Percentiles rank a stretch among this genome's conserved stretches.
These are phyloP conservation scores for Lecanicillium sp. DNA, from an alignment of 2,329 filamentous ascomycete genomes.

Conservation along the genomic window DNA sequence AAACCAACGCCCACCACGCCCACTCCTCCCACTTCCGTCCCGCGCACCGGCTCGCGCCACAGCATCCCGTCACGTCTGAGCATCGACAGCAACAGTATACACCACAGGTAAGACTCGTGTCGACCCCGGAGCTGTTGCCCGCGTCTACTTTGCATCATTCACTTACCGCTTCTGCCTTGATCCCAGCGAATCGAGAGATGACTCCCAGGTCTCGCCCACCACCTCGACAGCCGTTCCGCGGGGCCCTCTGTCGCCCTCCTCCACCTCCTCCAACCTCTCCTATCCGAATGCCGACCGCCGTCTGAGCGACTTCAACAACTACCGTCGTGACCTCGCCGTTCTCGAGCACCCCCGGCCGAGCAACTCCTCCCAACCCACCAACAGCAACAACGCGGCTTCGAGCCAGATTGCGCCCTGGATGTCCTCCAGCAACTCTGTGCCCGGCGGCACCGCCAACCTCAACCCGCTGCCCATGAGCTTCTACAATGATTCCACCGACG, in stretches of 20 bases:
- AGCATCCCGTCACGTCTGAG: constrained; percentile 11
- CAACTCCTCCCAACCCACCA: constrained; percentile 42
- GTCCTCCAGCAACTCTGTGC: constrained; percentile 34
- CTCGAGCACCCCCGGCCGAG: constrained; percentile 55
- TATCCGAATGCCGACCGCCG: constrained; percentile 48
- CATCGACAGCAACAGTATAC: constrained; percentile 10
- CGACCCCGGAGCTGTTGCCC: neutral
- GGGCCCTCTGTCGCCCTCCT: constrained; percentile 34
- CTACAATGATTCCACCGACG: constrained; percentile 71
- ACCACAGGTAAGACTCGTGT: constrained; percentile 1
- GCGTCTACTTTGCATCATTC: neutral
- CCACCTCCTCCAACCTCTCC: constrained; percentile 21
- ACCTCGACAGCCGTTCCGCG: constrained; percentile 39
- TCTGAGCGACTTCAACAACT: constrained; percentile 59
- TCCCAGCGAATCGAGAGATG: constrained; percentile 27
- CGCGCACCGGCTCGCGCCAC: constrained; percentile 1
- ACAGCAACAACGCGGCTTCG: constrained; percentile 38
- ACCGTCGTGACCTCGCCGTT: constrained; percentile 65
- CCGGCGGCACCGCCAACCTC: constrained; percentile 26
- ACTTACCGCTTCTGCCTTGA: constrained; percentile 5
- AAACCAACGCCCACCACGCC: constrained; percentile 6
- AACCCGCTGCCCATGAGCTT: constrained; percentile 51
- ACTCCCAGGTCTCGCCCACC: constrained; percentile 43
- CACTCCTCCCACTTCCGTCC: neutral
- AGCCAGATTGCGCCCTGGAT: constrained; percentile 56